Conservation (phyloP, 768 basidiomycete species). For the Mycena filopes region DNA sequence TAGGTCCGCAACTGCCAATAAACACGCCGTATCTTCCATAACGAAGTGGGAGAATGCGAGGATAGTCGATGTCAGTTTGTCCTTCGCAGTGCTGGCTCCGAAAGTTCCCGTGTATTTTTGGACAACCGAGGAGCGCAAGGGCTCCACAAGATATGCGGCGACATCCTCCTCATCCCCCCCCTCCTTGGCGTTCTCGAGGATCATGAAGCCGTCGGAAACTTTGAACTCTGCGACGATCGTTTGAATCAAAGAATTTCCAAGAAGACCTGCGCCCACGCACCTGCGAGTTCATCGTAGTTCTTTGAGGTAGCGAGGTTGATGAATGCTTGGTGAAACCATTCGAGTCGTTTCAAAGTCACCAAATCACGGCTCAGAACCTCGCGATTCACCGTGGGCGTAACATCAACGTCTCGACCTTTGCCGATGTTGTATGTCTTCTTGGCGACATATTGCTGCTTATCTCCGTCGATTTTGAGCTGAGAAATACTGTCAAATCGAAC, state of each 20-base stretch:
- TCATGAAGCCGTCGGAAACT: slow-evolving; percentile 9
- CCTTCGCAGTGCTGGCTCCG: background rate
- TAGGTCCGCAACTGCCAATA: slow-evolving; percentile 6
- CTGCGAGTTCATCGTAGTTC: background rate
- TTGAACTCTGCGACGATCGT: background rate
- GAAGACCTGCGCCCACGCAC: background rate
- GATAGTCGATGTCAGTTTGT: slow-evolving; percentile 3
- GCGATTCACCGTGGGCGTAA: background rate
- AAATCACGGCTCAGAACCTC: background rate
- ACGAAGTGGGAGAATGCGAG: slow-evolving; percentile 7
- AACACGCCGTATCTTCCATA: slow-evolving; percentile 8
- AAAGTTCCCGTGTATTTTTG: slow-evolving; percentile 14
- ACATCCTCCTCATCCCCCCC: background rate
- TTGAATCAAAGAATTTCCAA: background rate
- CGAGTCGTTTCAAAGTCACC: background rate
- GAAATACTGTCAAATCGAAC: no score
- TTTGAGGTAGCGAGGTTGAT: background rate
- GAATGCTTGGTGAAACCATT: background rate
- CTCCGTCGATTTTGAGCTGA: background rate
- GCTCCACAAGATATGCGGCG: background rate
- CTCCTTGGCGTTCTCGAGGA: background rate
- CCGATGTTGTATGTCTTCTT: slow-evolving; percentile 4
- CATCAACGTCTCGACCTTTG: background rate
- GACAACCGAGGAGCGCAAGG: slow-evolving; percentile 5
- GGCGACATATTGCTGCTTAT: background rate